A percentile compares a stretch with the other conserved stretches of the same genome.
Evolutionary conservation across 2,329 filamentous ascomycete species (phyloP).

Genomic region (Trichoderma pleuroti): DNA sequence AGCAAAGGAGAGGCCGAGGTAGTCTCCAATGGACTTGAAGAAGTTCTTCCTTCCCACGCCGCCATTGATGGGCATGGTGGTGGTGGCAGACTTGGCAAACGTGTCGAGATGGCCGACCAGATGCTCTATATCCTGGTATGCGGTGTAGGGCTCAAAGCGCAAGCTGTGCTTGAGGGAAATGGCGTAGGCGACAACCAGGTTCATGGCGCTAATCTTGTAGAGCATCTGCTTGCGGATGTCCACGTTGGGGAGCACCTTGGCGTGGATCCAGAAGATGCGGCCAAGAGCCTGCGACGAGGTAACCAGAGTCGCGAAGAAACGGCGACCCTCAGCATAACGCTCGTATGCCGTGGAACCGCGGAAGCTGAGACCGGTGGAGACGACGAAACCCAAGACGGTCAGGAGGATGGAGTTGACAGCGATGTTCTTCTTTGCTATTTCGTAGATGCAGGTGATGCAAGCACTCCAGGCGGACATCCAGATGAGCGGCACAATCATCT

Average conservation of each 20-base stretch:
- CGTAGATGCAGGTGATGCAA: constrained; percentile 55
- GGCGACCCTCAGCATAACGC: constrained; percentile 62
- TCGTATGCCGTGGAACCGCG: constrained; percentile 75
- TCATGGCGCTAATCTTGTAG: constrained; percentile 69
- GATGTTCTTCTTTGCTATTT: constrained; percentile 39
- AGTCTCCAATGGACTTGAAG: constrained; percentile 66
- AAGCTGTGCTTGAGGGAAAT: constrained; percentile 76
- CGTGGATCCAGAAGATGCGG: constrained; percentile 80
- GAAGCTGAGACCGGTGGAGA: constrained; percentile 74
- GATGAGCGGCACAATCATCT: constrained; percentile 66
- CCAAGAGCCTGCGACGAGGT: constrained; percentile 65
- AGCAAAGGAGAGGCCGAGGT: constrained; percentile 73
- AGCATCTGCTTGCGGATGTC: constrained; percentile 64
- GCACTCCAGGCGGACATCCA: constrained; percentile 64
- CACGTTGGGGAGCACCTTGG: constrained; percentile 50
- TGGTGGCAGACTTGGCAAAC: constrained; percentile 58
- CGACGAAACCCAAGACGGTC: constrained; percentile 77
- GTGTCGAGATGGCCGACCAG: constrained; percentile 71
- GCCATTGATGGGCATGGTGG: constrained; percentile 35
- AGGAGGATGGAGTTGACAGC: constrained; percentile 49
- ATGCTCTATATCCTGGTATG: constrained; percentile 69
- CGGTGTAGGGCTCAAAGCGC: constrained; percentile 76
- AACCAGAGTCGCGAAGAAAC: constrained; percentile 59
- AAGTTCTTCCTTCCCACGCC: constrained; percentile 43
- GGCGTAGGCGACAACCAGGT: constrained; percentile 74